Conservation (phyloP, 2,329 filamentous ascomycete genomes). For the Lachnellula hyalina region DNA sequence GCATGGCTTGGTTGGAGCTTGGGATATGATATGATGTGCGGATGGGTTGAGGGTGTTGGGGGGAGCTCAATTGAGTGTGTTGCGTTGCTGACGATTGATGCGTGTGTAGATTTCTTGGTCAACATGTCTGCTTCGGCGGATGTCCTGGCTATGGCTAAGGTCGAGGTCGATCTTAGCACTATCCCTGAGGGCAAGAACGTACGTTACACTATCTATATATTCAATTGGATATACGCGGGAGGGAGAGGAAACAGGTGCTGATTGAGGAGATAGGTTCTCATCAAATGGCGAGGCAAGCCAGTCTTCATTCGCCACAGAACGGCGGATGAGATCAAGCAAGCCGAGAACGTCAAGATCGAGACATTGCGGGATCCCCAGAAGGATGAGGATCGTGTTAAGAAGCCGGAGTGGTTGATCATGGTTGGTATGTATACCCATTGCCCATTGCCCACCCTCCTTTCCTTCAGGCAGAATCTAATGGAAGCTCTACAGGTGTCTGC, state of each 20-base stretch:
- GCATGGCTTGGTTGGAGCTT: not conserved
- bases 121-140: slow-evolving; percentile 99
- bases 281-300: slow-evolving; percentile 99
- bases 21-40: not conserved
- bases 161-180: slow-evolving; percentile 85
- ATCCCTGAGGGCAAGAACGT: slow-evolving; percentile 99
- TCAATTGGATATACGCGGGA: slow-evolving; percentile 1
- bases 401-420: slow-evolving; percentile 99
- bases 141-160: slow-evolving; percentile 98
- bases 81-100: slow-evolving; percentile 15
- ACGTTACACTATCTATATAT: slow-evolving; percentile 36
- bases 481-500: slow-evolving; percentile 71
- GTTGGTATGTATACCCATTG: slow-evolving; percentile 55
- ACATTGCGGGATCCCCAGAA: slow-evolving; percentile 84
- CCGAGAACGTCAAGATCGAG: slow-evolving; percentile 80
- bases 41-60: not conserved
- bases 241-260: slow-evolving; percentile 4
- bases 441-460: slow-evolving; percentile 16
- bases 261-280: slow-evolving; percentile 65
- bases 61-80: slow-evolving; percentile 15
- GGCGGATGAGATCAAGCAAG: slow-evolving; percentile 85
- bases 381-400: slow-evolving; percentile 91
- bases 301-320: slow-evolving; percentile 99
- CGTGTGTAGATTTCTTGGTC: slow-evolving; percentile 82
- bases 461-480: slow-evolving; percentile 1